A percentile compares a stretch with the other conserved stretches of the same genome.
Conservation (phyloP, 1,284 basidiomycete genomes). For the Ganoderma meredithae region DNA sequence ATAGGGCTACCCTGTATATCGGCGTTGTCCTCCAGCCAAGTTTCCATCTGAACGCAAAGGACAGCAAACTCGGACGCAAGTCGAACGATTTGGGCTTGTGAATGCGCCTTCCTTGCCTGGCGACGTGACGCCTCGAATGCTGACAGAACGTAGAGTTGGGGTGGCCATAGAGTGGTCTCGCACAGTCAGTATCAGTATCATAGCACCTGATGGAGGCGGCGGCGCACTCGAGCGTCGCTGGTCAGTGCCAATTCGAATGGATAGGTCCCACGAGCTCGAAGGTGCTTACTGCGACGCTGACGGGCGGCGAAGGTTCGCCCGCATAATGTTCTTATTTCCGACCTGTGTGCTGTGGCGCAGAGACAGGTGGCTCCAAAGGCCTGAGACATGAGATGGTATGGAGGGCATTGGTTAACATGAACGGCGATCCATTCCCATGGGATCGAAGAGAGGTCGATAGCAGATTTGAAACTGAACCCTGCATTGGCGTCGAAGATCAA, state of each 20-base stretch:
- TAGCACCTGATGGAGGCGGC: background rate
- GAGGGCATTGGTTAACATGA: background rate
- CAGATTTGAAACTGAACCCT: conserved; percentile 1
- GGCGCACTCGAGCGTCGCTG: background rate
- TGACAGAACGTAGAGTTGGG: background rate
- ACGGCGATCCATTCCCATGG: background rate
- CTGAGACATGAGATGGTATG: background rate
- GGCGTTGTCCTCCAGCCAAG: background rate
- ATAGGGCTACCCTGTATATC: background rate
- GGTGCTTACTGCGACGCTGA: background rate
- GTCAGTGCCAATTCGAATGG: background rate
- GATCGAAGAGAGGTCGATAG: background rate
- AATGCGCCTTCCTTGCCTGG: background rate
- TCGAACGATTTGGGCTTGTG: background rate
- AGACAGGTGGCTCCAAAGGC: background rate
- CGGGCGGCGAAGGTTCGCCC: conserved; percentile 2
- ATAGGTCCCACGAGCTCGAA: background rate
- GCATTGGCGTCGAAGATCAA: background rate
- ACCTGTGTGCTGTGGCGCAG: background rate
- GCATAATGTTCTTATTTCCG: background rate
- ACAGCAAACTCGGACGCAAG: background rate
- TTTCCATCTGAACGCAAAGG: background rate
- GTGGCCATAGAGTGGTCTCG: background rate
- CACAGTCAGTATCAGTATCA: background rate
- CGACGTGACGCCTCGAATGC: background rate